Conservation (phyloP, 768 basidiomycete species). For the Collybiopsis confluens region DNA sequence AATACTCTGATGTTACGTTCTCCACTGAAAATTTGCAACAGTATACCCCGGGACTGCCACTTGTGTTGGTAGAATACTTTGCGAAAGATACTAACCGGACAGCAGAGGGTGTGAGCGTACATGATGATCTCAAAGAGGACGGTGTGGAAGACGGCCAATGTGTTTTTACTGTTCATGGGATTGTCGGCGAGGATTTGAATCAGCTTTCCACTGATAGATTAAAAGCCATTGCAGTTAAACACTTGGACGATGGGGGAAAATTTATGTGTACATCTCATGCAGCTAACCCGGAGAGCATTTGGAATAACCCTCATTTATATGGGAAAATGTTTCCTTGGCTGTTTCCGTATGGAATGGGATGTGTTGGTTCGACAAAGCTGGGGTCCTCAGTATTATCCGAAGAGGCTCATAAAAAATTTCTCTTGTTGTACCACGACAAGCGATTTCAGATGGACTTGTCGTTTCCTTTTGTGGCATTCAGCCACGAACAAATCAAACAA, state of each 20-base stretch:
- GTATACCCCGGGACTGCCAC: conserved; percentile 20
- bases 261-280: conserved; percentile 24
- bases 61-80: conserved; percentile 20
- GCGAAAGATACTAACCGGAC: not conserved
- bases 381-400: conserved; percentile 12
- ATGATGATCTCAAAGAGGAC: conserved; percentile 23
- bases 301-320: conserved; percentile 30
- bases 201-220: not conserved
- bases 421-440: conserved; percentile 32
- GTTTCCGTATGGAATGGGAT: conserved; percentile 33
- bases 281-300: conserved; percentile 18
- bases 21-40: conserved; percentile 18
- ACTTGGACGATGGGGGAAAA: conserved; percentile 19
- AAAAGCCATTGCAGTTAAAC: conserved; percentile 20
- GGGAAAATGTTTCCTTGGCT: conserved; percentile 40
- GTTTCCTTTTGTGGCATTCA: conserved; percentile 29
- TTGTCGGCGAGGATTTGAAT: conserved; percentile 8
- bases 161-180: conserved; percentile 33
- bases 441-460: conserved; percentile 28
- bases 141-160: conserved; percentile 27
- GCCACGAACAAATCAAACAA: conserved; percentile 25
- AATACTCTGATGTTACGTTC: conserved; percentile 29
- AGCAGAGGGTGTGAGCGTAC: conserved; percentile 6
- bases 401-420: conserved; percentile 16
- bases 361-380: conserved; percentile 11